Evolutionary conservation across 495 filamentous ascomycete genomes (phyloP), one percentile per base, ranked within the genome.

Genomic region (Aspergillus nidulans): DNA sequence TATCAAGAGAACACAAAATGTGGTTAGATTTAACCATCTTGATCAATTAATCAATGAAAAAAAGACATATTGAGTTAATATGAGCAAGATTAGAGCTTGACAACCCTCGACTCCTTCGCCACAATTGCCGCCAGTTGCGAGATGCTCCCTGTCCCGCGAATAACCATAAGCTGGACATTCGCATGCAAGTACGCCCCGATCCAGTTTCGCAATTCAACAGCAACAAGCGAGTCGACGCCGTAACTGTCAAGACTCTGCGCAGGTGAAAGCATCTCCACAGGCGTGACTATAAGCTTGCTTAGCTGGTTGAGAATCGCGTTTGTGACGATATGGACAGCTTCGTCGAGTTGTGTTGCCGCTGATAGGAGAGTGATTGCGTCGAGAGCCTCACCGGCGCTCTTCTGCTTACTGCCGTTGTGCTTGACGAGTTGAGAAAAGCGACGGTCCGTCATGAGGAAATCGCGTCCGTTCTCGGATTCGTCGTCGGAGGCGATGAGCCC

Each of bases 221-320:
- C 67, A 24, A 70, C 63, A 3, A 74, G 60, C 3, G 69, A 71
- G 54, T 74, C 69, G 2, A 74, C 60, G 5, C 70, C 69, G 24
- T 62, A 69, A n/a, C 52, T 55, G 9, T 55, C 52, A 6, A 55
- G 44, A 8, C 52, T 55, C 15, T 55, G 43, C 8, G 52, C 32
- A 1, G 52, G 3, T 2, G 43, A 48, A 10, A 55, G 52, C 52
- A 55, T 55, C 16, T 55, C 52, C 2, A 55, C 43, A 0, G 52
- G 52, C 1, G 52, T 55, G 3, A 44, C 52, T 23, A 55, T 55
- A 24, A 55, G 52, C 10, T 49, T 55, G n/a, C 52, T 55, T 13
- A 55, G 44, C n/a, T 55, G 52, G 13, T 55, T 44, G 8, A 55
- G 43, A 34, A 55, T 55, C 3, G 44, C 45, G 21, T 20, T 6